These are phyloP conservation scores for Eucalyptus paniculata DNA, from an alignment of 345 rosid genomes.

Conservation along the genomic window DNA sequence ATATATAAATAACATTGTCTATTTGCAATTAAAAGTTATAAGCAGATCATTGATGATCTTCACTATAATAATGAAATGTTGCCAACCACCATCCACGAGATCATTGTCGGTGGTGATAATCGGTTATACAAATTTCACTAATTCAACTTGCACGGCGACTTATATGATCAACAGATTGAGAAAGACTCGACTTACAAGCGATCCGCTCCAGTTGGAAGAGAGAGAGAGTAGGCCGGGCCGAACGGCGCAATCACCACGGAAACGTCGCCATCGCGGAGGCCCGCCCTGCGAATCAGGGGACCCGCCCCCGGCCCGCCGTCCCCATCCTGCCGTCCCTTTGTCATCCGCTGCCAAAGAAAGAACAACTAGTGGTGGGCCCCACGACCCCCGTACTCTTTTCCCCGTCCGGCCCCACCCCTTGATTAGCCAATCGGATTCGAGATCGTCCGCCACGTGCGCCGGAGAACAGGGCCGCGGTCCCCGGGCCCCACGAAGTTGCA, in stretches of 20 bases:
- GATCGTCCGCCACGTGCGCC: background rate
- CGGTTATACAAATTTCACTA: background rate
- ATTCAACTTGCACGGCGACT: background rate
- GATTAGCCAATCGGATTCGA: background rate
- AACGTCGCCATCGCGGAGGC: background rate
- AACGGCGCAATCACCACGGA: background rate
- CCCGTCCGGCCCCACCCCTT: background rate
- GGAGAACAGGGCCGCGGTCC: background rate
- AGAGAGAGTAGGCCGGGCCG: background rate
- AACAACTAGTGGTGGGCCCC: background rate
- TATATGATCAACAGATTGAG: background rate
- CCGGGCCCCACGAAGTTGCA: background rate
- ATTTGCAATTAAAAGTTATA: background rate
- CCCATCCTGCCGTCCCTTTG: background rate
- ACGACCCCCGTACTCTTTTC: background rate
- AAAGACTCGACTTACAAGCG: background rate
- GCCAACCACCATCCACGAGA: background rate
- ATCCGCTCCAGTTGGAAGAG: too few species aligned
- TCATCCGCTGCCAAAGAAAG: background rate
- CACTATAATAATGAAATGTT: background rate
- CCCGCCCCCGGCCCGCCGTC: background rate
- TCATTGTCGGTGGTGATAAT: rapidly evolving
- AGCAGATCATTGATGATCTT: background rate
- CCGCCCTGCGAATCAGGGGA: background rate
- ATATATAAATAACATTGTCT: background rate